These are phyloP conservation scores for Kazachstania psychrophila DNA, from an alignment of 805 yeast genomes.

Conservation along the genomic window DNA sequence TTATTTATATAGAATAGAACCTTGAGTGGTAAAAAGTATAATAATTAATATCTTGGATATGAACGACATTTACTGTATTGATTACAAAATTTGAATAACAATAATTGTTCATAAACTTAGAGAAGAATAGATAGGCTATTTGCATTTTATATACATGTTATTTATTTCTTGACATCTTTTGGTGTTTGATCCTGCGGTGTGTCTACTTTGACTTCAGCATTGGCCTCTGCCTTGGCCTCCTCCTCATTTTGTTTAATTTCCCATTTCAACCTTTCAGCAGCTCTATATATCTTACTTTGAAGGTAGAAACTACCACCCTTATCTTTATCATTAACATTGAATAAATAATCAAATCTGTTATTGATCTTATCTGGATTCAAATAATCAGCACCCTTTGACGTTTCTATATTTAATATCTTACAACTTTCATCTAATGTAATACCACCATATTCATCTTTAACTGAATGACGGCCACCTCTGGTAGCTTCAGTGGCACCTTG, in stretches of 20 bases:
- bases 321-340: constrained; percentile 83
- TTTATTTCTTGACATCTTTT: too few species aligned
- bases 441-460: constrained; percentile 50
- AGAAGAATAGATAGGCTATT: too few species aligned
- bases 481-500: constrained; percentile 42
- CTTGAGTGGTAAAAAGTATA: too few species aligned
- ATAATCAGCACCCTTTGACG: constrained; percentile 38
- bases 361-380: constrained; percentile 51
- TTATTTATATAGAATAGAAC: too few species aligned
- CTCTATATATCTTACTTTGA: constrained; percentile 88
- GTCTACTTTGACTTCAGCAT: constrained; percentile 3
- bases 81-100: too few species aligned
- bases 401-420: constrained; percentile 77
- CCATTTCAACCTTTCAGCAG: constrained; percentile 80
- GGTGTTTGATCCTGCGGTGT: background rate
- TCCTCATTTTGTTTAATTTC: constrained; percentile 40
- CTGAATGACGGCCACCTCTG: constrained; percentile 30
- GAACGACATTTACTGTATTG: too few species aligned
- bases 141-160: too few species aligned
- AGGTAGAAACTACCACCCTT: constrained; percentile 93
- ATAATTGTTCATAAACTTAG: too few species aligned
- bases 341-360: constrained; percentile 69
- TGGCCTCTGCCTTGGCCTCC: constrained; percentile 5
- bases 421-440: constrained; percentile 82
- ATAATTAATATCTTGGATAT: too few species aligned